These are phyloP conservation scores for Starmera dryadoides DNA, from an alignment of 805 yeast genomes.

Conservation along the genomic window DNA sequence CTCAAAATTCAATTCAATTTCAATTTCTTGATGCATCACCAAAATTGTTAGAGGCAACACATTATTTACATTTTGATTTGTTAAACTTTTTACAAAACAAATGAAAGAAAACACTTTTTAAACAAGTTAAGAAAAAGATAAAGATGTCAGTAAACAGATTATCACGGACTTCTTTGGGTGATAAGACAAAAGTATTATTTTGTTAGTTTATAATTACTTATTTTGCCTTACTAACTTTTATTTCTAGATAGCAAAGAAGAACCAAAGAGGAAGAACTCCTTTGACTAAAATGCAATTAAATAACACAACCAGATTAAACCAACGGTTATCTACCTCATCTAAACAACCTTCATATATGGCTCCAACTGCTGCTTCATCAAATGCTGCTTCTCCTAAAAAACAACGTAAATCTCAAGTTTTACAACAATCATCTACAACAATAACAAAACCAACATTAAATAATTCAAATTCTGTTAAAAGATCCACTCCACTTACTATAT, in stretches of 20 bases:
- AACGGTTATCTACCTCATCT: slow-evolving; percentile 4
- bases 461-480: slow-evolving; percentile 5
- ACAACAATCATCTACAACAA: not conserved
- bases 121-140: not conserved
- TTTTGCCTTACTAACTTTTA: slow-evolving; percentile 1
- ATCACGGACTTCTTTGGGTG: not conserved
- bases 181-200: not conserved
- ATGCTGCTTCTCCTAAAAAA: slow-evolving; percentile 13
- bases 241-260: slow-evolving; percentile 2
- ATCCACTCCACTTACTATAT: slow-evolving; percentile 16
- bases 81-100: not conserved
- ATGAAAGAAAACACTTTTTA: not conserved
- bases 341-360: slow-evolving; percentile 22
- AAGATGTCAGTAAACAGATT: not conserved
- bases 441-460: not conserved
- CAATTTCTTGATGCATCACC: too few species aligned
- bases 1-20: too few species aligned
- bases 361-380: slow-evolving; percentile 20
- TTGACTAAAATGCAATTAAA: slow-evolving; percentile 19
- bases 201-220: not conserved
- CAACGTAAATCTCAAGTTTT: not conserved
- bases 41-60: too few species aligned
- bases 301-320: slow-evolving; percentile 8
- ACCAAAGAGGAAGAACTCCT: slow-evolving; percentile 12
- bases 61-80: not conserved